phyloP scores from a whole-genome alignment of 116 monocot species.

The Posidonia oceanica region DNA sequence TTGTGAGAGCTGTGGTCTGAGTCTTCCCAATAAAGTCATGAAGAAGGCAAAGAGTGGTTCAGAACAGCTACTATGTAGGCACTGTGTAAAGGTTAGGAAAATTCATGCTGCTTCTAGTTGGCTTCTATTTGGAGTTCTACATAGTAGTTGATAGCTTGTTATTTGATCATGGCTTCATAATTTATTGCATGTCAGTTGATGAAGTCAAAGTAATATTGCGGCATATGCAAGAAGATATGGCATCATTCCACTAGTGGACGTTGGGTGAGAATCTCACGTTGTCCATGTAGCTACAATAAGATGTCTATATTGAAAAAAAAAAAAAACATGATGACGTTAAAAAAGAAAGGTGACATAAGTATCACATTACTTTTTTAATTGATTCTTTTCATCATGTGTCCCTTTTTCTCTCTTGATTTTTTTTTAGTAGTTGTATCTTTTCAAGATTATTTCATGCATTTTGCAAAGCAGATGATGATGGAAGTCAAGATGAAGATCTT shows the following conservation, averaged over 20 bases:
- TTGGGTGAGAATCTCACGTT: conserved; percentile 64
- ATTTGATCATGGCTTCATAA: neutral
- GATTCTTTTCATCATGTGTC: too few relatives aligned
- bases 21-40: conserved; percentile 31
- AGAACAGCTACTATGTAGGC: conserved; percentile 52
- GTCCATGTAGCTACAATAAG: too few relatives aligned
- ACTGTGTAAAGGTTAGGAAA: conserved; percentile 55
- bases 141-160: neutral
- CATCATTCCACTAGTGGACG: conserved; percentile 75
- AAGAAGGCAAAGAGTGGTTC: conserved; percentile 40
- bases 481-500: too few relatives aligned
- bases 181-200: conserved; percentile 35
- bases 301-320: too few relatives aligned
- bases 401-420: too few relatives aligned
- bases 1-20: conserved; percentile 63
- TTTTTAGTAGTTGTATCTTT: too few relatives aligned
- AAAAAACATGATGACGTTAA: too few relatives aligned
- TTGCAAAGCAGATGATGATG: too few relatives aligned
- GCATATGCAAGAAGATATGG: conserved; percentile 96
- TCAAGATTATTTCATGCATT: too few relatives aligned
- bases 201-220: conserved; percentile 81
- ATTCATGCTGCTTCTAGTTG: neutral
- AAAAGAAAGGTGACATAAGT: too few relatives aligned
- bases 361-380: too few relatives aligned
- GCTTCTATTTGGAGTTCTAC: too few relatives aligned